Conservation (phyloP, 768 basidiomycete species). For the Macrocybe gigantea region DNA sequence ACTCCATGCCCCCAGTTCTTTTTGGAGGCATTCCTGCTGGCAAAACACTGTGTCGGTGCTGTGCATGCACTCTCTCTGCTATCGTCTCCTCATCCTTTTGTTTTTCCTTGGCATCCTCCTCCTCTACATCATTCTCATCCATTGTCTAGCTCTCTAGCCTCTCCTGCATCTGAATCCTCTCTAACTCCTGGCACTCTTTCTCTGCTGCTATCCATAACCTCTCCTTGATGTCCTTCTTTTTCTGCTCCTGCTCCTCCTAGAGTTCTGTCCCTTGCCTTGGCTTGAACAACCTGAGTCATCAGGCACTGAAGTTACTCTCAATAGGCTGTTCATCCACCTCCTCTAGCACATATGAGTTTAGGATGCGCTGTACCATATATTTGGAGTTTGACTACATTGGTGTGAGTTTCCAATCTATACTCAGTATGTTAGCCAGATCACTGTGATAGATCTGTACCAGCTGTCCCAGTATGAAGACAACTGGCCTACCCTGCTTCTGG, state of each 20-base stretch:
- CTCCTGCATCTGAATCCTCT: too few relatives aligned
- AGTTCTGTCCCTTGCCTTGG: not conserved
- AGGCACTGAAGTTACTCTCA: not conserved
- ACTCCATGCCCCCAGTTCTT: too few relatives aligned
- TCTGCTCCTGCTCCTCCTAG: not conserved
- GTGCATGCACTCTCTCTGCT: too few relatives aligned
- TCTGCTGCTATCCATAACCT: too few relatives aligned
- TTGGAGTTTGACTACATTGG: not conserved
- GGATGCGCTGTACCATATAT: not conserved
- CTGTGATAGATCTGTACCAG: not conserved
- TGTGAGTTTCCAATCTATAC: not conserved
- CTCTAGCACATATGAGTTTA: not conserved
- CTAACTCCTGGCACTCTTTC: too few relatives aligned
- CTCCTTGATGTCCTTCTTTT: not conserved
- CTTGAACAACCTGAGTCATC: not conserved
- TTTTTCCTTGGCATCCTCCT: too few relatives aligned
- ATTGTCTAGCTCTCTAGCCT: too few relatives aligned
- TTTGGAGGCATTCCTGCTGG: too few relatives aligned
- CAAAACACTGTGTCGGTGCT: too few relatives aligned
- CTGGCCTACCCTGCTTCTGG: not conserved
- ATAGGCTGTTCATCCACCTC: not conserved
- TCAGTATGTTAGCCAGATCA: not conserved
- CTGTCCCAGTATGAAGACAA: not conserved
- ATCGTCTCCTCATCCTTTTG: too few relatives aligned
- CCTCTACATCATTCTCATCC: too few relatives aligned